Base-by-base conservation (phyloP, 306 rosid genomes). In the Neltuma alba region DNA sequence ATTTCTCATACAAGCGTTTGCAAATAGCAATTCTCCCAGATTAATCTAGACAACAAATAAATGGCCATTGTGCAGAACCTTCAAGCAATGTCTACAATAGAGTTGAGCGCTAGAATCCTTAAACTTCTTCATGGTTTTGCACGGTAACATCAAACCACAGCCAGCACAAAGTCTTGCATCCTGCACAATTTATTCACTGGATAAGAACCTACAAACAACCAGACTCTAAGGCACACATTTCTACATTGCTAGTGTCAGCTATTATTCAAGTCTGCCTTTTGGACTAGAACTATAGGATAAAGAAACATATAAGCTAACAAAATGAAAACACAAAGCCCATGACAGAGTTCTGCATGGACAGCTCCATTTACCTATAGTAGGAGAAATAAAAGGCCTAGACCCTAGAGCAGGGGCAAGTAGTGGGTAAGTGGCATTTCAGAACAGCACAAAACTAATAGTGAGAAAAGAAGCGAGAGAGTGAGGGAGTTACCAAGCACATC, bases 81-180 rank as follows among this genome's bases (percentile, higher is more conserved):
- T 94, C 63, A 74, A 80, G 83, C 99, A 94, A 76, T 88, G 90
- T 85, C 78, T 94, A 62, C 99, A 94, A 47, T 88, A 83, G 72
- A 82, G 84, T 64, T 83, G 92, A 72, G 80, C 70, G 77, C 75
- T 77, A 38, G 85, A 83, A 70, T 86, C 90, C 83, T 92, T 92
- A 47, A 68, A 68, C 87, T 82, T 89, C 83, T 87, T 88, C 80
- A 74, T 54, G 72, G 72, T 72, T 84, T 91, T 94, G 80, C 76
- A 83, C 37, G 84, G 88, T 61, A 81, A 72, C 55, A 81, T 65
- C 84, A 88, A 85, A 75, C 93, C 95, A 82, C 99, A 94, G 68
- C 97, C 91, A 79, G 84, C 90, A 84, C 99, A 94, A 44, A 81
- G 82, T 79, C 76, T 79, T 68, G 85, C 23, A 33, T 85, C 89